Conservation (phyloP, 495 filamentous ascomycete genomes). For the Extremus antarcticus region DNA sequence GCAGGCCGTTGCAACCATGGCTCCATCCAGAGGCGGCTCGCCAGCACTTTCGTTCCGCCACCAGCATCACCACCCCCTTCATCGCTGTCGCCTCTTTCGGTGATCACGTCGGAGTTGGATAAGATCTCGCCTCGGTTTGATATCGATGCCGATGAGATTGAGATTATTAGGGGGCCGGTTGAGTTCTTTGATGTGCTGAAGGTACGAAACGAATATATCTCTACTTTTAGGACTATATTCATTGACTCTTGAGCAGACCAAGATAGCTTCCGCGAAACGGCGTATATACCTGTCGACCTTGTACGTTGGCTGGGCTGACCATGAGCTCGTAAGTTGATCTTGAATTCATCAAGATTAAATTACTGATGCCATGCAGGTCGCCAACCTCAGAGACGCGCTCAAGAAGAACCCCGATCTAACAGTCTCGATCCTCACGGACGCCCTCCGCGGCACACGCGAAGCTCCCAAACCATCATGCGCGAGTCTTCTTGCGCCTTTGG, state of each 20-base stretch:
- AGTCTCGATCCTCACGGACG: constrained; percentile 89
- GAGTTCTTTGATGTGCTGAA: constrained; percentile 87
- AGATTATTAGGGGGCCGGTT: constrained; percentile 63
- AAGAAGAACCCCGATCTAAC: constrained; percentile 60
- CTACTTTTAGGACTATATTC: background rate
- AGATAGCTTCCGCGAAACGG: constrained; percentile 65
- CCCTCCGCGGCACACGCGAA: constrained; percentile 83
- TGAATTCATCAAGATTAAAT: background rate
- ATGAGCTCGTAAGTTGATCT: constrained; percentile 55
- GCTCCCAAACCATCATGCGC: constrained; percentile 80
- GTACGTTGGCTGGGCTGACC: constrained; percentile 90
- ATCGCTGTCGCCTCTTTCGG: constrained; percentile 18
- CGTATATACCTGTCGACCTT: constrained; percentile 87
- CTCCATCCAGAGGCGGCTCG: constrained; percentile 16
- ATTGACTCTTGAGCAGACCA: constrained; percentile 39
- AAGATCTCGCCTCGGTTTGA: constrained; percentile 81
- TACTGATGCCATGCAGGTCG: constrained; percentile 43
- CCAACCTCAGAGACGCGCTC: constrained; percentile 66
- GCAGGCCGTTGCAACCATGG: background rate
- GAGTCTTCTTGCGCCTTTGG: constrained; percentile 71
- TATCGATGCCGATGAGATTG: constrained; percentile 67
- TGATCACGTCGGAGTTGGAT: constrained; percentile 62
- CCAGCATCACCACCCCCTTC: background rate
- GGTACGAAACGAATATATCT: constrained; percentile 35
- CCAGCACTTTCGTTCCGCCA: constrained; percentile 19